A percentile compares a stretch with the other conserved stretches of the same genome.
These are phyloP conservation scores for Discostella stelligeroides DNA, from an alignment of 108 stramenopile genomes.

Conservation along the genomic window DNA sequence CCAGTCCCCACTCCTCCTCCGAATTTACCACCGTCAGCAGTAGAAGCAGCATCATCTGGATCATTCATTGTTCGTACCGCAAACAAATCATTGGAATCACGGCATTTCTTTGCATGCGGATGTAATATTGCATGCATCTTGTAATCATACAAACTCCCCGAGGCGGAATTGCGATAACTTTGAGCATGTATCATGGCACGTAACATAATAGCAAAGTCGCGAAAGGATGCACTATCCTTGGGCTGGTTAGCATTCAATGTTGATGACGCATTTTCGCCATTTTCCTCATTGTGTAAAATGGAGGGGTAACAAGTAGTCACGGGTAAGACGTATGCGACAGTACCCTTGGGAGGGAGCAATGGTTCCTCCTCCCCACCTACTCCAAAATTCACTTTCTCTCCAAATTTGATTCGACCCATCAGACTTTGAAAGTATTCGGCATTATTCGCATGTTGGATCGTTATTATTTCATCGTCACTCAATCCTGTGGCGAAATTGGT, in stretches of 20 bases:
- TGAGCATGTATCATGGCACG: constrained; percentile 62
- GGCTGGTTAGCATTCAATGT: constrained; percentile 29
- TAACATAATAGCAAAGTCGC: constrained; percentile 57
- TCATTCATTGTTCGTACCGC: background rate
- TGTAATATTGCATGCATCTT: constrained; percentile 77
- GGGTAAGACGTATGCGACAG: constrained; percentile 39
- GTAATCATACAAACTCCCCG: constrained; percentile 63
- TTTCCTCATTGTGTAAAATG: background rate
- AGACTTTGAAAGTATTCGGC: background rate
- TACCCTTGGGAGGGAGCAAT: constrained; percentile 32
- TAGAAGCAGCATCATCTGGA: background rate
- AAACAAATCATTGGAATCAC: background rate
- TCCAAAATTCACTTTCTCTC: background rate
- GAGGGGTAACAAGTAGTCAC: constrained; percentile 28
- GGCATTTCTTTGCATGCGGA: constrained; percentile 52
- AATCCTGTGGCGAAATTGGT: constrained; percentile 25
- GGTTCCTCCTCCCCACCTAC: background rate
- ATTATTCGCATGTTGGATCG: constrained; percentile 2
- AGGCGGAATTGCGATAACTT: constrained; percentile 42
- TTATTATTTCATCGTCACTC: constrained; percentile 28
- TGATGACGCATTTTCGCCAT: too few relatives aligned
- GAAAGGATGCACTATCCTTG: constrained; percentile 31
- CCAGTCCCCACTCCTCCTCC: background rate
- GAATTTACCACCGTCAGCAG: background rate
- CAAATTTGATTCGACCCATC: constrained; percentile 4